These are phyloP conservation scores for Globisporangium radiosum DNA, from an alignment of 352 stramenopile genomes.

Conservation along the genomic window DNA sequence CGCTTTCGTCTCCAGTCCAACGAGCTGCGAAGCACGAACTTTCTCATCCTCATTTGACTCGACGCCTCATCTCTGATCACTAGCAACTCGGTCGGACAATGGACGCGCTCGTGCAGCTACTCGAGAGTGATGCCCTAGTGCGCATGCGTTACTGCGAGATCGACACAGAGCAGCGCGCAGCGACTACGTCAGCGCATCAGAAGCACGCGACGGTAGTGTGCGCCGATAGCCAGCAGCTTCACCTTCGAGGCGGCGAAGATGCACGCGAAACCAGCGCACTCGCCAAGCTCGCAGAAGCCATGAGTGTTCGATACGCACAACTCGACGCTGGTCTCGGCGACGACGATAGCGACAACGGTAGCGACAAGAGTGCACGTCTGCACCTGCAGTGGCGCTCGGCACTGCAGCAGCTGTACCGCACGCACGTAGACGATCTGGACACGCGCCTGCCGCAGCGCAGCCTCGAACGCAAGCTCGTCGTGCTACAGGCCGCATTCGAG, in stretches of 20 bases:
- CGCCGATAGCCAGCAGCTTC: no score
- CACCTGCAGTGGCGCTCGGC: background rate
- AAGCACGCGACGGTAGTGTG: background rate
- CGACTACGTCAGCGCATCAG: background rate
- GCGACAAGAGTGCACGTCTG: background rate
- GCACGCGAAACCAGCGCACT: no score
- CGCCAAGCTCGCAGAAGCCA: background rate
- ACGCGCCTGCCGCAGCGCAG: constrained; percentile 16
- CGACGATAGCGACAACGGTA: background rate
- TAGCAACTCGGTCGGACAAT: constrained; percentile 14
- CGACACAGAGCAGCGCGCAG: constrained; percentile 10
- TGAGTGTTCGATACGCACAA: background rate
- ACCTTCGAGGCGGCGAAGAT: background rate
- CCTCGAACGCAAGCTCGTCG: constrained; percentile 32
- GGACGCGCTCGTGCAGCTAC: constrained; percentile 39
- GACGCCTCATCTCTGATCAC: no score
- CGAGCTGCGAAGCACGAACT: no score
- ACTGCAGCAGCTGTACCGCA: constrained; percentile 8
- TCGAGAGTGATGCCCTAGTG: constrained; percentile 40
- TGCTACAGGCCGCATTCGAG: constrained; percentile 25
- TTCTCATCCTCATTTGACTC: no score
- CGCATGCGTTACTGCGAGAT: constrained; percentile 38
- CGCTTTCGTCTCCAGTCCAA: no score
- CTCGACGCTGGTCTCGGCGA: background rate
- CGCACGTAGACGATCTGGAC: constrained; percentile 22